Conservation (phyloP, 768 basidiomycete genomes). For the Hypholoma fasciculare region DNA sequence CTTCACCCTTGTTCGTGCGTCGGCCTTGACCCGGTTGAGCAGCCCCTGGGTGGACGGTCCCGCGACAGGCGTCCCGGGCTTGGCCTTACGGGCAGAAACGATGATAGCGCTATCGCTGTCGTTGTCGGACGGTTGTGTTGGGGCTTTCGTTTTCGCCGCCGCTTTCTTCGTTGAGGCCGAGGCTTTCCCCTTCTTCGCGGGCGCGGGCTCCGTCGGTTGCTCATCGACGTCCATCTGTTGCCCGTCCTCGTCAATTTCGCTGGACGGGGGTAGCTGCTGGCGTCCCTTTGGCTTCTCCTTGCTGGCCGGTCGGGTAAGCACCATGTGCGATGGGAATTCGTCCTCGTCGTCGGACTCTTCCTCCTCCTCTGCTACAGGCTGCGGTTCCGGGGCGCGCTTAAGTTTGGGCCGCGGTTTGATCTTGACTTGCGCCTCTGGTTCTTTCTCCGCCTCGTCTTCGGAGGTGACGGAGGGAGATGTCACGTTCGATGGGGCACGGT, state of each 20-base stretch:
- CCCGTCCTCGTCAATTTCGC: background rate
- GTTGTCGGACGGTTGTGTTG: background rate
- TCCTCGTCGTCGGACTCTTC: background rate
- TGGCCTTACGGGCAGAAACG: background rate
- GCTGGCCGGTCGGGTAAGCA: background rate
- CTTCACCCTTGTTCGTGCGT: conserved; percentile 27
- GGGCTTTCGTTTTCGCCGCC: background rate
- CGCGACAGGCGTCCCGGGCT: background rate
- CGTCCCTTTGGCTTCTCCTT: conserved; percentile 7
- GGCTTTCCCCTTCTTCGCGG: conserved; percentile 4
- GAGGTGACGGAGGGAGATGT: background rate
- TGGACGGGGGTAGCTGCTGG: background rate
- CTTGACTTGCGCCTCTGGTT: background rate
- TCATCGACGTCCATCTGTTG: conserved; percentile 5
- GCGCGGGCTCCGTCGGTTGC: background rate
- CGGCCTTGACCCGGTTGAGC: conserved; percentile 18
- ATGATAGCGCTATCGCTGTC: background rate
- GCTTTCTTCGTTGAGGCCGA: background rate
- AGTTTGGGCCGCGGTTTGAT: background rate
- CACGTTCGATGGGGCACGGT: background rate
- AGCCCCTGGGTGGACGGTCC: conserved; percentile 7
- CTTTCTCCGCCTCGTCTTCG: background rate
- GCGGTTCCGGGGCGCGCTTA: background rate
- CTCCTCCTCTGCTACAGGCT: background rate
- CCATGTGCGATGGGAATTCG: background rate